Evolutionary conservation across 1,284 basidiomycete genomes (phyloP), one percentile per base, ranked within the genome.

Genomic region (Naganishia cerealis): DNA sequence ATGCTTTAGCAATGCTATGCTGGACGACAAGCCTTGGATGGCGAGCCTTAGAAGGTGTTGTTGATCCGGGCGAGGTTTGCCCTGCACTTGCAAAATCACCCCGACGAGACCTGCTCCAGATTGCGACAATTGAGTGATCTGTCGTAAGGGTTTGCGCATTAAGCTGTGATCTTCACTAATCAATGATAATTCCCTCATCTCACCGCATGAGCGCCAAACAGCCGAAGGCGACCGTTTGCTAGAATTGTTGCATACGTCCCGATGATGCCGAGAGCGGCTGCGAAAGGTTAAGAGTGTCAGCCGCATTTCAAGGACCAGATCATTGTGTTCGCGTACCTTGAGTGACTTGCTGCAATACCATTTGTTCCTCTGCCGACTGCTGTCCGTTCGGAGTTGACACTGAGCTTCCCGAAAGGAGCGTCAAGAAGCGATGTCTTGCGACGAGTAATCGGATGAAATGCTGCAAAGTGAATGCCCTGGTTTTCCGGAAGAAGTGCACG

Each of bases 241-340:
- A 75, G 73, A 53, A 75, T 75, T 42, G 72, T 72, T n/a, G 70
- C 67, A 65, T 76, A 76, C 10, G 75, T 75, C n/a, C 75, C 74
- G 48, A 76, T 71, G 46, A 76, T 75, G 38, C 71, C 75, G 1
- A 75, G 57, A 3, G 74, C 75, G 18, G 73, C 66, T 71, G 48
- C 21, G 40, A 21, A 33, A 16, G n/a, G 40, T 56, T 24, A 57
- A 18, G 6, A 5, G 33, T 36, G 57, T 56, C 21, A 69, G 40
- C 13, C 56, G 26, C 33, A 6, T 10, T 16, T 26, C 62, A 56
- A n/a, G 3, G 21, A 40, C 9, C 52, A 24, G 13, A 21, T 38
- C n/a, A 21, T n/a, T n/a, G 24, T 4, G 16, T 33, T 26, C 36
- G 57, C 68, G 50, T 48, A 70, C 72, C 71, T 61, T 73, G 75